Conservation (phyloP, 2,329 filamentous ascomycete species). For the Paecilomyces formosus region DNA sequence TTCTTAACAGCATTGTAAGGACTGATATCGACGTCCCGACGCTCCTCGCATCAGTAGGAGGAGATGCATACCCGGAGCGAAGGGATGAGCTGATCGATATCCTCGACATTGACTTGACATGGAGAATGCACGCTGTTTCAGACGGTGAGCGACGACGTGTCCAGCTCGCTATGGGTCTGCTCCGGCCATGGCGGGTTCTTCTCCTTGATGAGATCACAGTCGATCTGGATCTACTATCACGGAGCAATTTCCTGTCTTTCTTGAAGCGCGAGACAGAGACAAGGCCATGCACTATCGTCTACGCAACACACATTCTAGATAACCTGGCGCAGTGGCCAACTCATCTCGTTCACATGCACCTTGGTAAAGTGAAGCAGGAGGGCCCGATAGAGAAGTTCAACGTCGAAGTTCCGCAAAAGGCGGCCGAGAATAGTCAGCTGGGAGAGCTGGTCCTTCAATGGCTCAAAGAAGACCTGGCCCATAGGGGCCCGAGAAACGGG, state of each 20-base stretch:
- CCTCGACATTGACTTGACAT: slow-evolving; percentile 82
- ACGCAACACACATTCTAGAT: slow-evolving; percentile 95
- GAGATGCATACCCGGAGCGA: slow-evolving; percentile 70
- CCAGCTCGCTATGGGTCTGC: slow-evolving; percentile 89
- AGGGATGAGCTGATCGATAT: slow-evolving; percentile 81
- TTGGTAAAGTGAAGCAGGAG: slow-evolving; percentile 83
- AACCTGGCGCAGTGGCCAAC: slow-evolving; percentile 93
- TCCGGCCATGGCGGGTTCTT: slow-evolving; percentile 85
- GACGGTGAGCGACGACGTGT: slow-evolving; percentile 89
- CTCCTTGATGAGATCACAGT: slow-evolving; percentile 96
- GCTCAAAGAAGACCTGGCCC: slow-evolving; percentile 72
- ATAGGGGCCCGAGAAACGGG: slow-evolving; percentile 69
- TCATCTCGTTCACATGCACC: slow-evolving; percentile 90
- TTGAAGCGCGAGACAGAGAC: slow-evolving; percentile 78
- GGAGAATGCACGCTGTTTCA: slow-evolving; percentile 93
- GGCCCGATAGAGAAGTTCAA: slow-evolving; percentile 66
- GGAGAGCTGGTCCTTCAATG: slow-evolving; percentile 83
- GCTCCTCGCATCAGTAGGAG: slow-evolving; percentile 77
- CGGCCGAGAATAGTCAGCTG: slow-evolving; percentile 69
- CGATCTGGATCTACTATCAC: slow-evolving; percentile 80
- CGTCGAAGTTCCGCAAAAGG: slow-evolving; percentile 42
- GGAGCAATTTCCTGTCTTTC: slow-evolving; percentile 78
- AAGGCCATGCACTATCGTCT: slow-evolving; percentile 83
- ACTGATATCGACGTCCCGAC: slow-evolving; percentile 89
- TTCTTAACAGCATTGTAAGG: slow-evolving; percentile 90